Base-by-base conservation (phyloP, 345 rosid genomes). In the Brassica juncea region DNA sequence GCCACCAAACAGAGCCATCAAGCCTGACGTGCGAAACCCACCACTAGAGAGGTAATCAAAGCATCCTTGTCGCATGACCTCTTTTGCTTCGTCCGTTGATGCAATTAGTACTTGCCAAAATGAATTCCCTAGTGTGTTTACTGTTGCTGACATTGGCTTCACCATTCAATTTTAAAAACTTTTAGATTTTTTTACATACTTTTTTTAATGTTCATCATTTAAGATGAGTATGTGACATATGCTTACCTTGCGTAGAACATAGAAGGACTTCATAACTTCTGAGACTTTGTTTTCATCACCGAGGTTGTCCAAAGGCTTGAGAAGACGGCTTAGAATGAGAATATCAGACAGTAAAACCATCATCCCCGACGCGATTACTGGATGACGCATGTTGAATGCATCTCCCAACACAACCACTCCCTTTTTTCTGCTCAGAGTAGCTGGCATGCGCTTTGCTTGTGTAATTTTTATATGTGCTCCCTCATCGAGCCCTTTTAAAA, bases 371-470 rank as follows among this genome's bases (percentile, higher is more conserved):
- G 87, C 87, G 2, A 86, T 69, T 71, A 49, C 70, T 64, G 88
- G 88, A 77, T 87, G 90, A 0, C 86, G 86, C 85, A 86, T 86
- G 75, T 86, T 86, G 83, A 84, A 84, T 71, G 88, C 85, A 77
- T 85, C 88, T 54, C 90, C 90, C 78, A 85, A 78, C 16, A 87
- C 66, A 73, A 85, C 75, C 16, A 86, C 88, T 27, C 90, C 87
- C 23, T 84, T 82, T 28, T 77, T 86, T 5, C 79, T 70, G 15
- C 80, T 81, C 30, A 86, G 81, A 71, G 77, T 84, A 69, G 86
- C 88, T 21, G 67, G 54, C 87, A 86, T 82, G 39, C 72, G 77
- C 70, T 83, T 82, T 44, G 83, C 76, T 54, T 82, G 78, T 67
- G 78, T 73, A 44, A 82, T 62, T 77, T 78, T 82, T n/a, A 86